Conservation (phyloP, 2,329 filamentous ascomycete species). For the Escovopsis sp. region DNA sequence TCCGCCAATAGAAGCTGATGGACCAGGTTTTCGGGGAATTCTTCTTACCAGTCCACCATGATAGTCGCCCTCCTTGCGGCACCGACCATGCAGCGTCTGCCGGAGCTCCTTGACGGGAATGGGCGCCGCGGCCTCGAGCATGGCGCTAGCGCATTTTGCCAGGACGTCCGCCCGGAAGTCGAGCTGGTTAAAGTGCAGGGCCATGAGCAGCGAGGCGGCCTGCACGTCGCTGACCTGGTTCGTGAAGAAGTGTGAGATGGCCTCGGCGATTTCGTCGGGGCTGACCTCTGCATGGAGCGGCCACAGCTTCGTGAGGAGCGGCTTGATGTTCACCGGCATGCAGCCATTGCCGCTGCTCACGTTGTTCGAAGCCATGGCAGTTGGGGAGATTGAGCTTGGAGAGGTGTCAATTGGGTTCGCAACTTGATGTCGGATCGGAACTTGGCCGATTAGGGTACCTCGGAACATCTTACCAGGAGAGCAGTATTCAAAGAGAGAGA, state of each 20-base stretch:
- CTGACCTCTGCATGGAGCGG: constrained; percentile 41
- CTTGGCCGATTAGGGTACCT: no score
- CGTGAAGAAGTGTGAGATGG: constrained; percentile 82
- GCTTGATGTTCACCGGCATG: constrained; percentile 44
- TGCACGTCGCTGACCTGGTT: constrained; percentile 80
- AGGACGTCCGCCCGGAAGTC: constrained; percentile 77
- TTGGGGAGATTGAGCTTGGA: background rate
- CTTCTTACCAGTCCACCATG: constrained; percentile 63
- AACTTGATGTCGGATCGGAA: no score
- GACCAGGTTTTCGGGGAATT: no score
- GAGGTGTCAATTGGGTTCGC: constrained; percentile 1
- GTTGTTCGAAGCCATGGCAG: constrained; percentile 14
- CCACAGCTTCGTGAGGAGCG: constrained; percentile 60
- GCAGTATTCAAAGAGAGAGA: background rate
- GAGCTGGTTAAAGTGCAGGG: constrained; percentile 77
- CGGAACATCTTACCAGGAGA: background rate
- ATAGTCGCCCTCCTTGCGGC: constrained; percentile 57
- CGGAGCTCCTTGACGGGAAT: constrained; percentile 51
- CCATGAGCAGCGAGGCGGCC: constrained; percentile 72
- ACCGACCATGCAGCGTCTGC: constrained; percentile 42
- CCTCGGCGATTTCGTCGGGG: constrained; percentile 73
- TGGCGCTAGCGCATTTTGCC: constrained; percentile 65
- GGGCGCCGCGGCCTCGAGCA: constrained; percentile 63
- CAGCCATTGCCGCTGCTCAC: constrained; percentile 14
- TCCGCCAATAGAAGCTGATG: no score